Evolutionary conservation across 352 stramenopile genomes (phyloP), one percentile per base, ranked within the genome.

Genomic region (Lagenidium giganteum): DNA sequence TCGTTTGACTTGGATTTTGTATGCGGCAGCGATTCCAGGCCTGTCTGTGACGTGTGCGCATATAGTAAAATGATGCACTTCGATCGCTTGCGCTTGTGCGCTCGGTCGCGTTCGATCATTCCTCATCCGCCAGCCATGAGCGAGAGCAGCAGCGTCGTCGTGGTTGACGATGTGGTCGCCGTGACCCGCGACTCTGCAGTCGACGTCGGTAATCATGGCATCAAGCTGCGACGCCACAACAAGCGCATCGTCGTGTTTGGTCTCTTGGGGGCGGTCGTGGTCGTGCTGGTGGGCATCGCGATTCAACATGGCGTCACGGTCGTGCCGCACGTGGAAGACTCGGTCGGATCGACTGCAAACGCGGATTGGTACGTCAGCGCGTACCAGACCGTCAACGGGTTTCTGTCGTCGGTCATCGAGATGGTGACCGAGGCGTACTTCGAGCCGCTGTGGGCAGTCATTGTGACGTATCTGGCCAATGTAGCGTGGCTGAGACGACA

Each of bases 361-460:
- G 67, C 54, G 2, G 57, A 74, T 39, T 34, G 46, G 3, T 45
- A 50, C 5, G 57, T 78, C 21, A 36, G 64, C 41, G 39, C 40
- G 2, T 78, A 65, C 45, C 59, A 78, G 22, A 48, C 56, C 5
- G 44, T 70, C 17, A 67, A 63, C 40, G 67, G 63, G 18, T 74
- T 65, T 42, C 32, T 74, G 33, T 49, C 45, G 4, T 59, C 55
- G 18, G 39, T 45, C 0, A 44, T 63, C 2, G 60, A 57, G 3
- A 35, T 58, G 27, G 13, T 64, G 3, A 37, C 72, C 16, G 63
- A 70, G 17, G 42, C 39, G n/a, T 50, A 41, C 36, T 69, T 59
- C 33, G 46, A 54, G 18, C 34, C 65, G 35, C 74, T 78, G 36
- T 40, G 71, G 4, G 54, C 47, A 1, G 67, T 71, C 18, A 63